Base-by-base conservation (phyloP, 352 stramenopile genomes). In the Blastocystis sp. region DNA sequence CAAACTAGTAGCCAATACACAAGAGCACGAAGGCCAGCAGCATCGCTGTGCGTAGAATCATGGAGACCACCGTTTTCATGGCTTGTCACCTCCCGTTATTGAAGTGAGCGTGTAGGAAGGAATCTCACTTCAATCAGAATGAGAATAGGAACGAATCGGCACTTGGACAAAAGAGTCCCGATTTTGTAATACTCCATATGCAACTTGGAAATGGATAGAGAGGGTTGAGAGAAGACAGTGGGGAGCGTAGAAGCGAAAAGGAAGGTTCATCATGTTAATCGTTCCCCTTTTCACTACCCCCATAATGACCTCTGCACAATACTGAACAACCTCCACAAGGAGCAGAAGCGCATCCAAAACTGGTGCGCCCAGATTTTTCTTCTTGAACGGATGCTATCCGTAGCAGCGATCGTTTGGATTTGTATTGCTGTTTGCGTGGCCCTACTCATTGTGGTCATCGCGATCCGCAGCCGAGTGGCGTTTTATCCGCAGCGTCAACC, bases 1-100 rank as follows among this genome's bases (percentile, higher is more conserved):
- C 52, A 28, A 69, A 84, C 74, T 84, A 84, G 52, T 84, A 84
- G 40, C 74, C 38, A 11, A 84, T 28, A 3, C 67, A 19, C 53
- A 84, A 67, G 17, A 84, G 21, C 23, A 74, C n/a, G 21, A 74
- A 45, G 43, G 34, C 34, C 17, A 74, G 43, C n/a, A 74, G 21
- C 3, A 45, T 41, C 17, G 64, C 34, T n/a, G 45, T n/a, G 21
- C 17, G 34, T 11, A 74, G 23, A n/a, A 74, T 38, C 40, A 74
- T n/a, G 21, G 64, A 74, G 17, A 45, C 64, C 34, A 74, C 41
- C 41, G 21, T 28, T 21, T 74, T 48, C 64, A 74, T 28, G 23
- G 62, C 62, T 28, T 41, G 62, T 28, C 5, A 23, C 62, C 1
- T 34, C 28, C 28, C 28, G 28, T 34, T 34, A 34, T 34, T 34